These are phyloP conservation scores for Fusarium marasasianum DNA, from an alignment of 2,329 filamentous ascomycete species.

Conservation along the genomic window DNA sequence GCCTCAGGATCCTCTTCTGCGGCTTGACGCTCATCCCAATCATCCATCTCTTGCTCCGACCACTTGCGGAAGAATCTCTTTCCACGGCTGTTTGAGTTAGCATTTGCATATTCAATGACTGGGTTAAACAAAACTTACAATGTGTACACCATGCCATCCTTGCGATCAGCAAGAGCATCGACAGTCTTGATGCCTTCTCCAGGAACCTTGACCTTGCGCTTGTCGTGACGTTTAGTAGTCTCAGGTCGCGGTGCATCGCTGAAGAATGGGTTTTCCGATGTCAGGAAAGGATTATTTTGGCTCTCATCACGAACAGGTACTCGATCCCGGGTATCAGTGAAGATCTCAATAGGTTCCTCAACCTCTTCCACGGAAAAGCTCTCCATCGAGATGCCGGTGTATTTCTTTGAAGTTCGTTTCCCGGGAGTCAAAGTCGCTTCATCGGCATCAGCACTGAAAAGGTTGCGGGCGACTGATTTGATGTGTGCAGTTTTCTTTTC, in stretches of 20 bases:
- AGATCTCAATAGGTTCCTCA: conserved; percentile 73
- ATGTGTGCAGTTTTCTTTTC: conserved; percentile 62
- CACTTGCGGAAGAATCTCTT: conserved; percentile 82
- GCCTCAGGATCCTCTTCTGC: conserved; percentile 49
- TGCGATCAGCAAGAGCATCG: conserved; percentile 69
- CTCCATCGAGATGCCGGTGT: conserved; percentile 62
- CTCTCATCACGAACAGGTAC: conserved; percentile 74
- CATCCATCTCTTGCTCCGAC: conserved; percentile 51
- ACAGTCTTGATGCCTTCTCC: conserved; percentile 68
- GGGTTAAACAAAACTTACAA: conserved; percentile 69
- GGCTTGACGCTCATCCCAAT: conserved; percentile 48
- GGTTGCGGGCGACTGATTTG: conserved; percentile 65
- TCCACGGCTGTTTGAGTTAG: conserved; percentile 69
- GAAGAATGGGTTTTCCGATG: conserved; percentile 76
- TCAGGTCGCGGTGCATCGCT: conserved; percentile 54
- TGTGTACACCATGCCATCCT: conserved; percentile 78
- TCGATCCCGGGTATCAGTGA: conserved; percentile 82
- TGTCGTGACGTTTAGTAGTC: conserved; percentile 61
- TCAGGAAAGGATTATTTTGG: conserved; percentile 77
- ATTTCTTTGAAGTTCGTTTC: conserved; percentile 67
- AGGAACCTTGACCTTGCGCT: conserved; percentile 63
- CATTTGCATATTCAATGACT: not conserved
- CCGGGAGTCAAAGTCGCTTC: conserved; percentile 67
- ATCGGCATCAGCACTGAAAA: conserved; percentile 70
- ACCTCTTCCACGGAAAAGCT: conserved; percentile 68